phyloP scores from a whole-genome alignment of 2,329 filamentous ascomycete genomes.

The Podosphaera xanthii region DNA sequence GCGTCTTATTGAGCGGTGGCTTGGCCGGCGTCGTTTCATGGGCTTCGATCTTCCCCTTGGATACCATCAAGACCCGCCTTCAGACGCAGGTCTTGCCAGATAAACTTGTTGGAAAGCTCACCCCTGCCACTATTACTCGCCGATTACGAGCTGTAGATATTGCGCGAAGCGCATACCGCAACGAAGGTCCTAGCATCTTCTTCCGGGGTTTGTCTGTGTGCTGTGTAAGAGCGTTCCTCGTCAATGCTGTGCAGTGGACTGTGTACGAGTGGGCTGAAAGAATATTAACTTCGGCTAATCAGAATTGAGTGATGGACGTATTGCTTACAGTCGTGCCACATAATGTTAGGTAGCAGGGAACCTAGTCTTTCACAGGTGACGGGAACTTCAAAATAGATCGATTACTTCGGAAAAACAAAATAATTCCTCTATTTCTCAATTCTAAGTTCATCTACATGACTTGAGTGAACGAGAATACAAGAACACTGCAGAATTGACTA shows the following conservation, averaged over 20 bases:
- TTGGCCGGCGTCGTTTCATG: slow-evolving; percentile 73
- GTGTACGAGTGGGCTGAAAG: slow-evolving; percentile 76
- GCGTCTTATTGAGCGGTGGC: slow-evolving; percentile 62
- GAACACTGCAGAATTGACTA: too few relatives aligned
- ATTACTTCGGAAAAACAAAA: too few relatives aligned
- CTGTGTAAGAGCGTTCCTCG: slow-evolving; percentile 67
- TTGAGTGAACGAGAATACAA: too few relatives aligned
- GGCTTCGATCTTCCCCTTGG: slow-evolving; percentile 75
- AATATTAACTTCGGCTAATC: slow-evolving; percentile 19
- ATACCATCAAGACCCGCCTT: slow-evolving; percentile 81
- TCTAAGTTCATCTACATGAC: too few relatives aligned
- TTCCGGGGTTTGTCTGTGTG: slow-evolving; percentile 60
- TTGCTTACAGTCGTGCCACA: too few relatives aligned
- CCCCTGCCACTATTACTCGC: slow-evolving; percentile 6
- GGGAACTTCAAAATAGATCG: too few relatives aligned
- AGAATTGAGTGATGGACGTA: too few relatives aligned
- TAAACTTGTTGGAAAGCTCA: slow-evolving; percentile 1
- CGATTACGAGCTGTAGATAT: slow-evolving; percentile 35
- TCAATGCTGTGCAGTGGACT: slow-evolving; percentile 85
- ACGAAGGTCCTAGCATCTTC: slow-evolving; percentile 38
- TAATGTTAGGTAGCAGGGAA: too few relatives aligned
- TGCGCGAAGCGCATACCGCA: slow-evolving; percentile 39
- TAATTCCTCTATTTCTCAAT: too few relatives aligned
- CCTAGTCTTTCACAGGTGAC: too few relatives aligned
- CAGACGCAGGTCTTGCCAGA: slow-evolving; percentile 38